These are phyloP conservation scores for Canna indica DNA, from an alignment of 176 grass and related monocot genomes.

Conservation along the genomic window DNA sequence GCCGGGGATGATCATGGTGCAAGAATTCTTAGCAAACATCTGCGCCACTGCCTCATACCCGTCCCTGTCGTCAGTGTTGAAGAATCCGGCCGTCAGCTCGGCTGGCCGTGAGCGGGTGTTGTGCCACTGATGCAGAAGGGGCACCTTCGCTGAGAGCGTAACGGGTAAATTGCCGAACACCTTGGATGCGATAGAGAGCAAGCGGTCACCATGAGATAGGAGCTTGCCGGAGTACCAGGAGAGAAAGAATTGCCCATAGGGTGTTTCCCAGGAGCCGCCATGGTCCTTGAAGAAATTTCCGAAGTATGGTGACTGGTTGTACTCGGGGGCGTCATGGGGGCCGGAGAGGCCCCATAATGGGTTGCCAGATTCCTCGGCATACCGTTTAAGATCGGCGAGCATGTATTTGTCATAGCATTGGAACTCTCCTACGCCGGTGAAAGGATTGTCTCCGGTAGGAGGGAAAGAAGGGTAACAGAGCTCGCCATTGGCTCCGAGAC, in stretches of 20 bases:
- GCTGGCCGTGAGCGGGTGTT: constrained; percentile 48
- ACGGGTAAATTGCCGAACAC: constrained; percentile 43
- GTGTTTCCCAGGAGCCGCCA: constrained; percentile 57
- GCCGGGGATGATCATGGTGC: constrained; percentile 54
- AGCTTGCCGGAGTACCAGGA: constrained; percentile 80
- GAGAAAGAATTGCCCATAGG: constrained; percentile 83
- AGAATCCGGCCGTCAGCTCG: constrained; percentile 63
- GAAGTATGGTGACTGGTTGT: constrained; percentile 42
- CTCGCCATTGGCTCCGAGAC: constrained; percentile 71
- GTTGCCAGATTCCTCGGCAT: constrained; percentile 27
- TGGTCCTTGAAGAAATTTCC: constrained; percentile 52
- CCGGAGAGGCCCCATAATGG: constrained; percentile 54
- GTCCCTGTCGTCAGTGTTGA: constrained; percentile 40
- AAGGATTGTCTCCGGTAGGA: constrained; percentile 22
- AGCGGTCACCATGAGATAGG: constrained; percentile 49
- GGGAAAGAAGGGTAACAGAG: constrained; percentile 82
- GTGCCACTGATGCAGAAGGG: constrained; percentile 64
- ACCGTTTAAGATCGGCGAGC: constrained; percentile 30
- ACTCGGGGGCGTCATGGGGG: constrained; percentile 53
- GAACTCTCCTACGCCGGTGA: constrained; percentile 76
- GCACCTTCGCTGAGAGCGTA: constrained; percentile 63
- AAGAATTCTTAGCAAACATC: constrained; percentile 50
- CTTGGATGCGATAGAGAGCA: constrained; percentile 36
- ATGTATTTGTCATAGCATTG: constrained; percentile 94
- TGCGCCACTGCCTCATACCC: constrained; percentile 55